These are phyloP conservation scores for Starmerella sp. DNA, from an alignment of 805 yeast genomes.

Conservation along the genomic window DNA sequence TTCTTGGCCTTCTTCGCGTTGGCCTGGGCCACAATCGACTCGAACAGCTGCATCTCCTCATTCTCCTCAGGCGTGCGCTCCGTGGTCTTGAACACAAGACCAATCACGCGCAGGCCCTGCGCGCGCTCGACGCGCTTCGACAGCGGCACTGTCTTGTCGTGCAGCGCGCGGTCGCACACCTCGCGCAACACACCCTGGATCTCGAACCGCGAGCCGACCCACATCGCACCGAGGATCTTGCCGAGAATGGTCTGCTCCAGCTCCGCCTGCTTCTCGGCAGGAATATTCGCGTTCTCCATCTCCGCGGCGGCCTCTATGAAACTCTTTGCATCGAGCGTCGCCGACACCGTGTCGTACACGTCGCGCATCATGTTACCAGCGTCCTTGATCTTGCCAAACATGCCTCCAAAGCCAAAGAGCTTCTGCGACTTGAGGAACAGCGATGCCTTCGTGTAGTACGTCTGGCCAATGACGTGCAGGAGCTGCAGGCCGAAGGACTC, in stretches of 20 bases:
- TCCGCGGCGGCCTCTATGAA: constrained; percentile 63
- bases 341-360: constrained; percentile 67
- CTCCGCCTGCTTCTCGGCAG: constrained; percentile 57
- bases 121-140: constrained; percentile 65
- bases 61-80: constrained; percentile 77
- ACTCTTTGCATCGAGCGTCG: constrained; percentile 80
- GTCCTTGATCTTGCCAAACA: constrained; percentile 69
- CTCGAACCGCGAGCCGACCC: constrained; percentile 89
- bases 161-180: constrained; percentile 66
- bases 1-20: constrained; percentile 48
- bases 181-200: constrained; percentile 67
- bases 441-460: constrained; percentile 64
- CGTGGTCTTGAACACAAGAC: constrained; percentile 54
- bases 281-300: constrained; percentile 49
- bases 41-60: constrained; percentile 81
- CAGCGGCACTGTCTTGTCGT: constrained; percentile 52
- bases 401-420: constrained; percentile 77
- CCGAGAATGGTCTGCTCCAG: constrained; percentile 77
- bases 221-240: constrained; percentile 81
- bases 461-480: constrained; percentile 63
- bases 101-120: constrained; percentile 61
- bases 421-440: constrained; percentile 64
- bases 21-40: constrained; percentile 84
- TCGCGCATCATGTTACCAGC: constrained; percentile 75
- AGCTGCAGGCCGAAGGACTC: constrained; percentile 93